These are phyloP conservation scores for Lepidium aucheri DNA, from an alignment of 345 rosid genomes.

Conservation along the genomic window DNA sequence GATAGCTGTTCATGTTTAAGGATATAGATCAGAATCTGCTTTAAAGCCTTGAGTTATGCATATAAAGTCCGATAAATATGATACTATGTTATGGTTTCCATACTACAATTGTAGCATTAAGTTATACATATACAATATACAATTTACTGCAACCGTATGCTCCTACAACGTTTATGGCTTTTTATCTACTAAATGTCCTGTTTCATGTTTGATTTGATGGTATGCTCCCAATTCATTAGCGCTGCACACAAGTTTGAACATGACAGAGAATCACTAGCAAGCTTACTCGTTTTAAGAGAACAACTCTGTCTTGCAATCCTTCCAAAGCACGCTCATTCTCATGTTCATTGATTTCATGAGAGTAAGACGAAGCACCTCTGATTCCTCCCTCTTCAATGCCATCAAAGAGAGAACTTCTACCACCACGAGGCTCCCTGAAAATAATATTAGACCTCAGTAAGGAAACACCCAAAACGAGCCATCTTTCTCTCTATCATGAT, in stretches of 20 bases:
- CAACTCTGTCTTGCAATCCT: conserved; percentile 88
- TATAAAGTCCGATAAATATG: background rate
- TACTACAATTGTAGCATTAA: background rate
- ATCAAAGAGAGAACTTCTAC: conserved; percentile 71
- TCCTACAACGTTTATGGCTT: background rate
- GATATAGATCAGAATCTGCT: background rate
- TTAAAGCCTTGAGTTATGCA: background rate
- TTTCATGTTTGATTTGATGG: background rate
- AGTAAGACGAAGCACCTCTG: conserved; percentile 74
- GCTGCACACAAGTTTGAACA: background rate
- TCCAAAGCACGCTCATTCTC: conserved; percentile 90
- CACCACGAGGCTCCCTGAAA: conserved; percentile 64
- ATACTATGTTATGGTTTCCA: background rate
- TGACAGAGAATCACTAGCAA: background rate
- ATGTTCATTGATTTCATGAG: conserved; percentile 87
- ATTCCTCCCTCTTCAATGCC: conserved; percentile 97
- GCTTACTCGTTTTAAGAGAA: conserved; percentile 79
- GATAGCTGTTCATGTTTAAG: conserved; percentile 45
- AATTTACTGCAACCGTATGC: background rate
- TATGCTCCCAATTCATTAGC: background rate
- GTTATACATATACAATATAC: background rate
- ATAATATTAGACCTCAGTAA: background rate
- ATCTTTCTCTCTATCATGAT: background rate
- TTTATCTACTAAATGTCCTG: background rate
- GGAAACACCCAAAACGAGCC: background rate